Conservation (phyloP, 441 rosid genomes). For the Corymbia citriodora region DNA sequence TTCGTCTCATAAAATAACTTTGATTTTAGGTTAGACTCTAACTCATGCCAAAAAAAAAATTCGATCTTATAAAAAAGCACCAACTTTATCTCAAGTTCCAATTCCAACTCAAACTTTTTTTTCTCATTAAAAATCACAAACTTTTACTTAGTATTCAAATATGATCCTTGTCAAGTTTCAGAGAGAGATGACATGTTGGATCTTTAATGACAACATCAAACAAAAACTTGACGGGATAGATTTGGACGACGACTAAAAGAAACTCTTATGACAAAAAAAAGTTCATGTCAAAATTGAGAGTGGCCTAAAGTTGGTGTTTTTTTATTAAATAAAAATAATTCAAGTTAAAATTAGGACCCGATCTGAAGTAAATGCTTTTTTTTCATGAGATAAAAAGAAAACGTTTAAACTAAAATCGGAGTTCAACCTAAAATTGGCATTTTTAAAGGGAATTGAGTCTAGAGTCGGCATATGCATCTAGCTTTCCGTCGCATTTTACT, state of each 20-base stretch:
- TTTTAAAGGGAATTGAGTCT: not conserved
- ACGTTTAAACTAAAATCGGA: not conserved
- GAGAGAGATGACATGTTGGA: not conserved
- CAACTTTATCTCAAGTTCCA: not conserved
- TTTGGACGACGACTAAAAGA: not conserved
- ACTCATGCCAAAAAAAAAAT: not conserved
- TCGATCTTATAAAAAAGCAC: not conserved
- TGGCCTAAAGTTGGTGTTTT: not conserved
- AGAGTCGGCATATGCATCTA: not conserved
- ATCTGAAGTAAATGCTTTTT: not conserved
- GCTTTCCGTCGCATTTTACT: not conserved
- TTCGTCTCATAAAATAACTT: not conserved
- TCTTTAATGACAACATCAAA: not conserved
- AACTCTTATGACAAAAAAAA: not conserved
- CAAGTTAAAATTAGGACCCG: fast-evolving
- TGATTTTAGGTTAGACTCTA: not conserved
- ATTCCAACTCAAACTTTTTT: fast-evolving
- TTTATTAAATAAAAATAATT: not conserved
- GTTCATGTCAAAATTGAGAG: not conserved
- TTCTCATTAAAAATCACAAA: not conserved
- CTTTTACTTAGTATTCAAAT: not conserved
- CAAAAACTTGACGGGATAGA: not conserved
- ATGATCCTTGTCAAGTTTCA: not conserved
- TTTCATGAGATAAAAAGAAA: not conserved
- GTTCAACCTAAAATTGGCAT: not conserved